Conservation (phyloP, 148 eudicot genomes). For the Pouteria glomerata region DNA sequence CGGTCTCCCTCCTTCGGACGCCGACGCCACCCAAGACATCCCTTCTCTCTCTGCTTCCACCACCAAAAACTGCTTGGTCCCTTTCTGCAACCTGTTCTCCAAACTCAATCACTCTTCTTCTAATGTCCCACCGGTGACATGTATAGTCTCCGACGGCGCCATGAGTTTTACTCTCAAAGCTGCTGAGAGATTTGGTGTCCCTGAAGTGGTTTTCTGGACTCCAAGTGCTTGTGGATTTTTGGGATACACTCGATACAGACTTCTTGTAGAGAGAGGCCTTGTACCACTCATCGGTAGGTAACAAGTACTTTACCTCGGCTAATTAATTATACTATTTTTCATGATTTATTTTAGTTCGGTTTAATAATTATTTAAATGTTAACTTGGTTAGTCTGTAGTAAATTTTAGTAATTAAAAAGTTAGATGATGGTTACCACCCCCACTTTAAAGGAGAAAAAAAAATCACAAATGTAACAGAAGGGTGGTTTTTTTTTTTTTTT, state of each 20-base stretch:
- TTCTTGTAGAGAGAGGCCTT: conserved; percentile 33
- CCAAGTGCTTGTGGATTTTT: conserved; percentile 49
- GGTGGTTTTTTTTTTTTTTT: too few relatives aligned
- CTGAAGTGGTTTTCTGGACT: conserved; percentile 52
- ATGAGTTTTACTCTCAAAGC: conserved; percentile 48
- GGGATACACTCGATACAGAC: conserved; percentile 29
- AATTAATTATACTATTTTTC: too few relatives aligned
- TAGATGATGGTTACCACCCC: too few relatives aligned
- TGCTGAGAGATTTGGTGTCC: conserved; percentile 42
- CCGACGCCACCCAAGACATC: conserved; percentile 44
- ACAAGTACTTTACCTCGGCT: too few relatives aligned
- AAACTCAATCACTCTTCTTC: conserved; percentile 15
- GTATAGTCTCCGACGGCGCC: conserved; percentile 45
- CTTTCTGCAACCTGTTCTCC: conserved; percentile 30
- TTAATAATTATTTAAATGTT: too few relatives aligned
- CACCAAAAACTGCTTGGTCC: conserved; percentile 22
- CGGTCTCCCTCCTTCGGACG: conserved; percentile 44
- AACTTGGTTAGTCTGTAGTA: too few relatives aligned
- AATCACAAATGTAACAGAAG: too few relatives aligned
- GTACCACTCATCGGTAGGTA: conserved; percentile 59
- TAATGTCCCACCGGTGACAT: conserved; percentile 39
- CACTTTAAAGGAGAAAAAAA: too few relatives aligned
- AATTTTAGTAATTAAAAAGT: too few relatives aligned
- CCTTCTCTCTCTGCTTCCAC: conserved; percentile 33
- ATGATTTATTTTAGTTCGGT: too few relatives aligned